Evolutionary conservation across 306 rosid genomes (phyloP), one percentile per base, ranked within the genome.

Genomic region (Begonia loranthoides): DNA sequence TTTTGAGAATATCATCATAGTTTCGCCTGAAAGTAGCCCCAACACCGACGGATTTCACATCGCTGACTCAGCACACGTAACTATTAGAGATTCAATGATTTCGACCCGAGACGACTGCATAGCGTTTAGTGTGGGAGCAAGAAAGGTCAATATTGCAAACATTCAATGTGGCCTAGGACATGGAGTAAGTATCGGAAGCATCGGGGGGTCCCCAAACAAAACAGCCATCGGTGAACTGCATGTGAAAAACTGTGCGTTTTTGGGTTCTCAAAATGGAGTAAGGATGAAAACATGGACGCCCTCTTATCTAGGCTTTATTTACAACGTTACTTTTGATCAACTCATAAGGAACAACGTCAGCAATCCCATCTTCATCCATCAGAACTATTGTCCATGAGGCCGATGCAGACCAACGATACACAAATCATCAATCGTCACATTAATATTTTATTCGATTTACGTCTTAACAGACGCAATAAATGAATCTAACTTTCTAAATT

Each of bases 121-220:
- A 10, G 52, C 75, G 5, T 12, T 73, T 13, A 55, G 71, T 13
- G 55, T 62, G 0, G 79, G 68, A 0, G 10, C 39, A 1, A 16
- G 7, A 1, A 8, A 11, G 36, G 10, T 74, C 0, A 13, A 49
- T 4, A 43, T 74, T 13, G 16, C 46, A 5, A 17, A 41, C 0
- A 36, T 65, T 9, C 33, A 9, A 3, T 69, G 79, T 3, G 75
- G 79, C 4, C 75, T 63, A 0, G 75, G 79, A 48, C 76, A 70
- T 17, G 76, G 76, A 50, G 65, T 70, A 14, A 74, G 76, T 16
- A 15, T 74, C 1, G 76, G 76, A 9, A 74, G 79, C 56, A 64
- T 73, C 11, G 65, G 72, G 0, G 15, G 4, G 15, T 2, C 2
- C 3, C 28, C 45, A 0, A 41, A 46, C 13, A 69, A 58, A 28